These are phyloP conservation scores for Haplographium delicatum DNA, from an alignment of 495 filamentous ascomycete species.

Conservation along the genomic window DNA sequence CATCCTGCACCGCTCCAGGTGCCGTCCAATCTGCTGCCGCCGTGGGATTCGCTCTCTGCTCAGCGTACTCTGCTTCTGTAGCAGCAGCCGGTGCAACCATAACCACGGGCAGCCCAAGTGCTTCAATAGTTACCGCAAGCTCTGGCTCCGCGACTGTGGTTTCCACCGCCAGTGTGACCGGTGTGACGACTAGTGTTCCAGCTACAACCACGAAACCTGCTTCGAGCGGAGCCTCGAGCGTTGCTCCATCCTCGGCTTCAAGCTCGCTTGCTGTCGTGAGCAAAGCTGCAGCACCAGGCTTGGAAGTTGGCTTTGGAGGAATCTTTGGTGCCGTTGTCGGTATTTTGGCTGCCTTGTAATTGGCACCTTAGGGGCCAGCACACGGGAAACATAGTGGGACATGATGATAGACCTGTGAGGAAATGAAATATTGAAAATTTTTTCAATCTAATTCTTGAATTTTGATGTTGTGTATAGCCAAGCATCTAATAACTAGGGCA, in stretches of 20 bases:
- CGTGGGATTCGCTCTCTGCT: slow-evolving; percentile 26
- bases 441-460: no score
- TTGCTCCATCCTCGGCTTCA: not conserved
- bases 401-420: no score
- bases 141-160: not conserved
- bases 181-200: not conserved
- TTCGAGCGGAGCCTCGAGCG: not conserved
- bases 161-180: not conserved
- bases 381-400: no score
- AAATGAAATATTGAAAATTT: no score
- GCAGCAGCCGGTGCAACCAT: not conserved
- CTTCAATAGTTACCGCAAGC: not conserved
- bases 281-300: not conserved
- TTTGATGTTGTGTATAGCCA: no score
- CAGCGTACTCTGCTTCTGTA: slow-evolving; percentile 18
- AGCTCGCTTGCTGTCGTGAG: no score
- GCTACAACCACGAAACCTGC: slow-evolving; percentile 4
- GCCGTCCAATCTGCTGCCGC: slow-evolving; percentile 8
- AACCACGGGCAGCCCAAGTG: not conserved
- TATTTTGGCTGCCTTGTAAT: not conserved
- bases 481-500: no score
- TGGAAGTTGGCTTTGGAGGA: not conserved
- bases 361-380: no score
- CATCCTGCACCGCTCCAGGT: slow-evolving; percentile 18
- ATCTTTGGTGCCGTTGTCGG: not conserved